Conservation (phyloP, 1,284 basidiomycete genomes). For the Malassezia slooffiae region DNA sequence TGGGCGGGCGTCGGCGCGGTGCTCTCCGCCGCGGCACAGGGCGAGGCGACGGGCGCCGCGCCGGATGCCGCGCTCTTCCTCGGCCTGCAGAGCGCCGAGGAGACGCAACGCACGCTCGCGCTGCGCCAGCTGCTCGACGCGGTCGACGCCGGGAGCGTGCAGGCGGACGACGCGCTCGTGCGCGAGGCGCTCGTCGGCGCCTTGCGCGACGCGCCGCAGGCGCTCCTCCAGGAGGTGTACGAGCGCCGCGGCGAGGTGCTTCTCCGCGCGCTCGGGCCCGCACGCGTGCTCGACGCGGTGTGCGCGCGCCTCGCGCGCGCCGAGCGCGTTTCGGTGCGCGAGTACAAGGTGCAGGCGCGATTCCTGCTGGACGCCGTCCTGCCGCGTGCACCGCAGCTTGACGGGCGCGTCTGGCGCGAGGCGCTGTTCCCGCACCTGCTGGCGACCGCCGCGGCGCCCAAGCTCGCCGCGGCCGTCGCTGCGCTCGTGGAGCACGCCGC, state of each 20-base stretch:
- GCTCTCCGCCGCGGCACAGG: no score
- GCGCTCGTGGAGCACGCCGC: not conserved
- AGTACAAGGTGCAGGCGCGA: conserved; percentile 18
- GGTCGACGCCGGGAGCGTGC: conserved; percentile 15
- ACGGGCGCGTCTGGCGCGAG: conserved; percentile 12
- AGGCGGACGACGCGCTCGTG: conserved; percentile 26
- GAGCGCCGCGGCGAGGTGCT: conserved; percentile 10
- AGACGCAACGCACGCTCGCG: conserved; percentile 22
- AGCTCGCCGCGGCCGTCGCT: not conserved
- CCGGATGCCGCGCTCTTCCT: conserved; percentile 29
- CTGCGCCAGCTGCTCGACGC: conserved; percentile 24
- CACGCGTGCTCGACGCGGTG: conserved; percentile 17
- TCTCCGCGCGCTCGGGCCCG: conserved; percentile 19
- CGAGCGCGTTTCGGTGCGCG: conserved; percentile 15
- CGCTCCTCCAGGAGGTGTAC: conserved; percentile 27
- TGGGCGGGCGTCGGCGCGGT: conserved; percentile 27
- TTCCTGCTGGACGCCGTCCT: conserved; percentile 11
- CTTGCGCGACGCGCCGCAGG: conserved; percentile 19
- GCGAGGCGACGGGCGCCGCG: conserved; percentile 21
- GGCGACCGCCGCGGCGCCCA: not conserved
- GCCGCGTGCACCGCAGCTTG: conserved; percentile 13
- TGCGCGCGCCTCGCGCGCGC: not conserved
- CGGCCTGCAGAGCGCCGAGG: conserved; percentile 30
- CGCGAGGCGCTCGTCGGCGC: conserved; percentile 28
- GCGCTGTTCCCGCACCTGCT: conserved; percentile 20